Percentiles rank a stretch among this genome's conserved stretches.
Evolutionary conservation across 2,329 filamentous ascomycete species (phyloP).

Genomic region (Stenocarpella maydis): DNA sequence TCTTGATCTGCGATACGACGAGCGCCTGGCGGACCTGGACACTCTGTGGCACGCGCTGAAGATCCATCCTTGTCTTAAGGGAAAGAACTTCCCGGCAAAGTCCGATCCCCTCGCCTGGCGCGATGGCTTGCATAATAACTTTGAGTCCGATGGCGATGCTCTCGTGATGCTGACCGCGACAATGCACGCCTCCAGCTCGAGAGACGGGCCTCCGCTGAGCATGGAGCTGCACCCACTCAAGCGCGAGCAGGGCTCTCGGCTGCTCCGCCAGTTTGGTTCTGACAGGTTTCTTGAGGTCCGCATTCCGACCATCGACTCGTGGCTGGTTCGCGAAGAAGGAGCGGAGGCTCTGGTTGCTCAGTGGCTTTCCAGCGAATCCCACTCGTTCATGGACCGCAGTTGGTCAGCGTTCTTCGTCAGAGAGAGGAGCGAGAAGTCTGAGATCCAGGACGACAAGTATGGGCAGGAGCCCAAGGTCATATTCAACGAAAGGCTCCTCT

Average conservation of each 20-base stretch:
- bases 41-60: conserved; percentile 45
- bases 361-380: conserved; percentile 51
- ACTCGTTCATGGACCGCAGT: conserved; percentile 54
- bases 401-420: conserved; percentile 60
- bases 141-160: conserved; percentile 14
- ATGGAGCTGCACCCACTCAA: conserved; percentile 58
- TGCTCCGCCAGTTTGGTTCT: conserved; percentile 64
- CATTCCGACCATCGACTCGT: conserved; percentile 51
- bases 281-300: conserved; percentile 67
- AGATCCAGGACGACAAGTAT: conserved; percentile 44
- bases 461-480: conserved; percentile 43
- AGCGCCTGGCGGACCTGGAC: conserved; percentile 53
- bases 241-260: conserved; percentile 58
- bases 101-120: conserved; percentile 56
- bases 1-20: conserved; percentile 48
- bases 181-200: conserved; percentile 23
- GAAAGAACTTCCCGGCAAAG: conserved; percentile 57
- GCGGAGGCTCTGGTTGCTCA: conserved; percentile 46
- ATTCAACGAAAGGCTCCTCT: conserved; percentile 54
- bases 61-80: conserved; percentile 46
- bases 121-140: conserved; percentile 45
- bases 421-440: conserved; percentile 48
- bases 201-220: conserved; percentile 52
- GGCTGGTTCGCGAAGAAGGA: conserved; percentile 44
- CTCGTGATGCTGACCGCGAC: conserved; percentile 30